Evolutionary conservation across 1,284 basidiomycete species (phyloP), one percentile per base, ranked within the genome.

Genomic region (Rhodotorula mucilaginosa): DNA sequence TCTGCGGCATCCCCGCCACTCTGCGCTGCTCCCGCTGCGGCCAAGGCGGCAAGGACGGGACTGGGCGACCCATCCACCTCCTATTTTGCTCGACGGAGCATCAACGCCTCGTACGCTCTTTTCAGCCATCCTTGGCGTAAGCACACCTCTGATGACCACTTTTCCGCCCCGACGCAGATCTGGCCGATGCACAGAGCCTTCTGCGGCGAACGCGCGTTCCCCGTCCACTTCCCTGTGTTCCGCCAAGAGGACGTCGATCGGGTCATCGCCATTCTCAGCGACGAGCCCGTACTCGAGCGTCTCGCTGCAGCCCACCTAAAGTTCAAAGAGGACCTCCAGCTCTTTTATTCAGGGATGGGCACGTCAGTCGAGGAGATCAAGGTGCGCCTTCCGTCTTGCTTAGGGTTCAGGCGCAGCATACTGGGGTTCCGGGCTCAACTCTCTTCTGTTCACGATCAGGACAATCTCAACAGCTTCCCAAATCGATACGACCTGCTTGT

Each of bases 141-240:
- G 34, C 5, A 29, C 8, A 6, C 31, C 10, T 4, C 23, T 34
- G 21, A 19, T 8, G 44, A 21, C 26, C 34, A 34, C 26, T 39
- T 46, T 21, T 13, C 47, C 5, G 5, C 5, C 15, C 51, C n/a
- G 34, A 34, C 18, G 26, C 52, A 64, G 52, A n/a, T 64, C 62
- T 64, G 62, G 62, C 16, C n/a, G 44, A 13, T 16, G 7, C 62
- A 64, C 62, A 54, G 39, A 39, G 39, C 23, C 12, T 52, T 64
- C n/a, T 64, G 62, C 52, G 62, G 62, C 5, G 12, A 51, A 12
- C 2, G 18, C 21, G 39, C 51, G 26, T n/a, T 54, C 21, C 61
- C 61, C 26, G 26, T 63, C 39, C 23, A 26, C 23, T 18, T 44
- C 10, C 61, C 61, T 8, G 12, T 31, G 26, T 47, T 49, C 29